Conservation (phyloP, 768 basidiomycete species). For the Phaeotremella fagi region DNA sequence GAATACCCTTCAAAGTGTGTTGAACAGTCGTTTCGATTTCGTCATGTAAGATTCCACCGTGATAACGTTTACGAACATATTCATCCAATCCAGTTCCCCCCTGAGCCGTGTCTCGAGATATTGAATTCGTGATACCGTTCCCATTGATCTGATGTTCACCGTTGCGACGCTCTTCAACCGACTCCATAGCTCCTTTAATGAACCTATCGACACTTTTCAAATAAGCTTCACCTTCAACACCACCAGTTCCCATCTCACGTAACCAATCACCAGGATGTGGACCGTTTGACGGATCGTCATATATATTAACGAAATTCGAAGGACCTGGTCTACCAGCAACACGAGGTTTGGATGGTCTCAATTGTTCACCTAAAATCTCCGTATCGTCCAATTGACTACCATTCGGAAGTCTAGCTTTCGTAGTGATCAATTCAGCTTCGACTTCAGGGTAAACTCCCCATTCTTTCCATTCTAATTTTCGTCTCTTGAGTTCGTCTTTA, state of each 20-base stretch:
- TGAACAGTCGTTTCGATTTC: not conserved
- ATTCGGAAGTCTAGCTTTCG: slow-evolving; percentile 5
- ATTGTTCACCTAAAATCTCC: slow-evolving; percentile 19
- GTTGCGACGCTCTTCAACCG: slow-evolving; percentile 1
- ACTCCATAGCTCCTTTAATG: slow-evolving; percentile 35
- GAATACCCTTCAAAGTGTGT: slow-evolving; percentile 1
- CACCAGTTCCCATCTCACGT: slow-evolving; percentile 32
- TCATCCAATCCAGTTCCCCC: slow-evolving; percentile 17
- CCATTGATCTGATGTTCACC: not conserved
- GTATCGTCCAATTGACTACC: slow-evolving; percentile 14
- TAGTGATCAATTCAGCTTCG: slow-evolving; percentile 19
- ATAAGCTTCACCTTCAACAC: slow-evolving; percentile 39
- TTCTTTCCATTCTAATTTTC: slow-evolving; percentile 13
- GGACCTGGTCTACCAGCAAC: not conserved
- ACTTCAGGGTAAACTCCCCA: slow-evolving; percentile 31
- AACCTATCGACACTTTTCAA: slow-evolving; percentile 31
- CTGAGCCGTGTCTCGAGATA: not conserved
- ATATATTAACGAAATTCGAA: slow-evolving; percentile 24
- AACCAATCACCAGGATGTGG: slow-evolving; percentile 19
- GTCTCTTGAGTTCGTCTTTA: slow-evolving; percentile 7
- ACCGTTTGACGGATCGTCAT: slow-evolving; percentile 7
- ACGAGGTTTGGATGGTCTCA: slow-evolving; percentile 16
- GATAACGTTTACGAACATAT: slow-evolving; percentile 17
- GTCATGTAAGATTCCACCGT: slow-evolving; percentile 8
- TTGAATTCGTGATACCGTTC: slow-evolving; percentile 1